Base-by-base conservation (phyloP, 371 early-diverging fungal genomes). In the Mortierella sp. region DNA sequence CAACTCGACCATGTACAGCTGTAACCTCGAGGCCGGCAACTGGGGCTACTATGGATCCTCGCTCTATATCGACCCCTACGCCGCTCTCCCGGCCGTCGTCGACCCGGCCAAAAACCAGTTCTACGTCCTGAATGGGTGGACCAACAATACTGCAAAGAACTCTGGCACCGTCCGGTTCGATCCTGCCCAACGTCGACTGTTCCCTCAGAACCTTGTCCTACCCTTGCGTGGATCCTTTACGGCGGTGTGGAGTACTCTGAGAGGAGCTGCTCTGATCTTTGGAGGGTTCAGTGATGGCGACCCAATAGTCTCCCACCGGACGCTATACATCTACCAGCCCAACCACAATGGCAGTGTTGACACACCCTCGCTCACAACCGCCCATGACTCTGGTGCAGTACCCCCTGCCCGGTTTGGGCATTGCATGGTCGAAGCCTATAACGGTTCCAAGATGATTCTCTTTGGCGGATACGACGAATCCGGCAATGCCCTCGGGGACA, bases 401-500 rank as follows among this genome's bases (percentile, higher is more conserved):
- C 61, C 70, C 3, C 22, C 45, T 31, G 58, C 70, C 1, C 40
- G 70, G 11, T 40, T 19, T 19, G 55, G 29, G 2, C 58, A 55
- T 19, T 61, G 70, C 45, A 55, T 70, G 55, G 70, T 61, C 22
- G 44, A 55, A 4, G 66, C 66, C 11, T 41, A 53, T 29, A 65
- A 65, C 31, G 78, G 78, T 8, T 26, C 78, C n/a, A 72, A 69
- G 34, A 61, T 73, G 55, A 9, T 78, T 16, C 55, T 78, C 22
- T 78, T 78, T 66, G 78, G 78, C 1, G 78, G 78, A 2, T 10
- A 16, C 11, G 13, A 24, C 22, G 16, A 50, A 44, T 2, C 31
- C 19, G 22, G 19, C 0, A 24, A 64, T 8, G 29, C 26, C 24
- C 47, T 64, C 6, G 39, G 65, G 2, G 78, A 78, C 29, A 48